Evolutionary conservation across 176 grass and related monocot genomes (phyloP).

Genomic region (Avena atlantica): DNA sequence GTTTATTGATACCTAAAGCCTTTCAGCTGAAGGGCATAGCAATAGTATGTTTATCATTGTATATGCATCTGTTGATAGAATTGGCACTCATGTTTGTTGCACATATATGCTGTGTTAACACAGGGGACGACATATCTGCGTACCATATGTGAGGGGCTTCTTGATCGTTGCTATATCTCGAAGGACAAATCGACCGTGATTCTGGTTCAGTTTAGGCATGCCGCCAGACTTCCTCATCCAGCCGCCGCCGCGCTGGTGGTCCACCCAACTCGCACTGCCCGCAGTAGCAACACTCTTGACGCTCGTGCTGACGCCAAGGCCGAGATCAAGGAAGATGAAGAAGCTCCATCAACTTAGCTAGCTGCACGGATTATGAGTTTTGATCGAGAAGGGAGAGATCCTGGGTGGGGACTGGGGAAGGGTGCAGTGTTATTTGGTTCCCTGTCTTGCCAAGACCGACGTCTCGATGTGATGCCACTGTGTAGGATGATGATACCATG

Average conservation of each 20-base stretch:
- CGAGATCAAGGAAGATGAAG: not conserved
- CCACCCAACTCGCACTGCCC: not conserved
- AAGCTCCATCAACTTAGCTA: not conserved
- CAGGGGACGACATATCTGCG: constrained; percentile 7
- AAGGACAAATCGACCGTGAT: not conserved
- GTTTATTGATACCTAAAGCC: not conserved
- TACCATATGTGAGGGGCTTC: not conserved
- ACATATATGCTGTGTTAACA: not conserved
- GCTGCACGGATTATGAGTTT: not conserved
- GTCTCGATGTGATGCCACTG: not conserved
- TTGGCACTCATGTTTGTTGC: not conserved
- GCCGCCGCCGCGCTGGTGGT: not conserved
- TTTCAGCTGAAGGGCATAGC: not conserved
- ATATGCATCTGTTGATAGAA: not conserved
- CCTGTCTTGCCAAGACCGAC: not conserved
- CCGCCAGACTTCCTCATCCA: not conserved
- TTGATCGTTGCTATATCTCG: not conserved
- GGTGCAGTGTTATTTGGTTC: not conserved
- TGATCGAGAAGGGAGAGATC: not conserved
- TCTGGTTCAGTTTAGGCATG: constrained; percentile 33
- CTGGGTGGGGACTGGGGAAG: not conserved
- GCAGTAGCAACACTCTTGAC: not conserved
- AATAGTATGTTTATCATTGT: not conserved
- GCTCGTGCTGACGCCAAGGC: not conserved
- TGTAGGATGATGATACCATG: not conserved